Evolutionary conservation across 2,329 filamentous ascomycete species (phyloP).

Genomic region (Madurella fahalii): DNA sequence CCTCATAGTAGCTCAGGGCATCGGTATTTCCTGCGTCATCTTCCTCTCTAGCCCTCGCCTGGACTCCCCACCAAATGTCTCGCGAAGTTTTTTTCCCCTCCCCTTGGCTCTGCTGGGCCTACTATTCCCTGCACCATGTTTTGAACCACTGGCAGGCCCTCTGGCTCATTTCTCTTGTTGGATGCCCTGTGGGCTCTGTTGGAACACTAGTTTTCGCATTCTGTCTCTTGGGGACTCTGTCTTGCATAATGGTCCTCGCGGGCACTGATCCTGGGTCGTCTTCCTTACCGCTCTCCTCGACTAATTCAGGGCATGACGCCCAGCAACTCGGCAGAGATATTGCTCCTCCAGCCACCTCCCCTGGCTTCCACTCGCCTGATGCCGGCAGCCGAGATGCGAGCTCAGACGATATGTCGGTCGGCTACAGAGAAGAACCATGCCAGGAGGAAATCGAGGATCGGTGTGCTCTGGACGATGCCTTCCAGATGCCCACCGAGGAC

Average conservation of each 20-base stretch:
- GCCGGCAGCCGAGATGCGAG: neutral
- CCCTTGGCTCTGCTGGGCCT: neutral
- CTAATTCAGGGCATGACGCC: neutral
- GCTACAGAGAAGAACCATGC: neutral
- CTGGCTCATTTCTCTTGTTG: slow-evolving; percentile 12
- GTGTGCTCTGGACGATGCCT: slow-evolving; percentile 15
- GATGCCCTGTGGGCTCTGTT: slow-evolving; percentile 1
- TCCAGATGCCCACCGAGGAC: slow-evolving; percentile 4
- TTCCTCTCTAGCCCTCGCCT: neutral
- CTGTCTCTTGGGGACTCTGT: slow-evolving; percentile 19
- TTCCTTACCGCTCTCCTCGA: slow-evolving; percentile 1
- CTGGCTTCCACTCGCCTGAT: neutral
- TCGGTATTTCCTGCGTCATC: neutral
- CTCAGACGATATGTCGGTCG: neutral
- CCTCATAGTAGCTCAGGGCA: neutral
- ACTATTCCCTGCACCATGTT: slow-evolving; percentile 21
- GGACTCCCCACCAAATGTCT: slow-evolving; percentile 1
- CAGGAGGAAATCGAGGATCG: slow-evolving; percentile 1
- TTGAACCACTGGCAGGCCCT: slow-evolving; percentile 18
- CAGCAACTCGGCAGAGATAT: neutral
- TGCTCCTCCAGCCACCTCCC: neutral
- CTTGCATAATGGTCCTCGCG: slow-evolving; percentile 22
- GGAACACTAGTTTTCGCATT: slow-evolving; percentile 15
- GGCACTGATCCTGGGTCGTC: slow-evolving; percentile 15
- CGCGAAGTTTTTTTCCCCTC: neutral